These are phyloP conservation scores for Fraxinus floribunda DNA, from an alignment of 305 asterid species.

Conservation along the genomic window DNA sequence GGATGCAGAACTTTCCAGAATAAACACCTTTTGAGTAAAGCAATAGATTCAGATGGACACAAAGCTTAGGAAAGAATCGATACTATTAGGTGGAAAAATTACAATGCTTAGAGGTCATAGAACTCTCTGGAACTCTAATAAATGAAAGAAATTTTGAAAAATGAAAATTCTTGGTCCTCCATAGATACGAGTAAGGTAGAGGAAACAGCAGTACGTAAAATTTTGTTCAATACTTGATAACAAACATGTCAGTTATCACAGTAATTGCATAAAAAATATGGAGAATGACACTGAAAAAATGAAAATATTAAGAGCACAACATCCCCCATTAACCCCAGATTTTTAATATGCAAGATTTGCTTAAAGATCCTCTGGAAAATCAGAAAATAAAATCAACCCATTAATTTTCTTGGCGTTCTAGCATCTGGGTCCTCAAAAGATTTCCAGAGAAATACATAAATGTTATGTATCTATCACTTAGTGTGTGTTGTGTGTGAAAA, in stretches of 20 bases:
- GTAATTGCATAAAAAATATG: neutral
- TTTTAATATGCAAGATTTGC: neutral
- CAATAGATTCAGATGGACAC: neutral
- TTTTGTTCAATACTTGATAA: neutral
- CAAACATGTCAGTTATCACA: neutral
- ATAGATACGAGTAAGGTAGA: neutral
- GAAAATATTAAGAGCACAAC: neutral
- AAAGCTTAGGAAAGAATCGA: slow-evolving; percentile 26
- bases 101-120: slow-evolving; percentile 11
- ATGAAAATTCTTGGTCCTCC: neutral
- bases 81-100: slow-evolving; percentile 18
- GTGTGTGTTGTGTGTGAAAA: slow-evolving; percentile 14
- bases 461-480: neutral
- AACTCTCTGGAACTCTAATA: slow-evolving; percentile 26
- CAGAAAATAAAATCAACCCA: slow-evolving; percentile 15
- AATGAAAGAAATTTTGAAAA: slow-evolving; percentile 12
- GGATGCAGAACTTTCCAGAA: slow-evolving; percentile 35
- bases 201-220: neutral
- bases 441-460: slow-evolving; percentile 7
- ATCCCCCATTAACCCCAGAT: slow-evolving; percentile 3
- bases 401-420: slow-evolving; percentile 8
- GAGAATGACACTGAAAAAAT: neutral
- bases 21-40: slow-evolving; percentile 6
- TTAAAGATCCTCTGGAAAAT: neutral
- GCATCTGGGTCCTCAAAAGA: slow-evolving; percentile 23